phyloP scores from a whole-genome alignment of 345 rosid species.

The Moricandia moricandioides region DNA sequence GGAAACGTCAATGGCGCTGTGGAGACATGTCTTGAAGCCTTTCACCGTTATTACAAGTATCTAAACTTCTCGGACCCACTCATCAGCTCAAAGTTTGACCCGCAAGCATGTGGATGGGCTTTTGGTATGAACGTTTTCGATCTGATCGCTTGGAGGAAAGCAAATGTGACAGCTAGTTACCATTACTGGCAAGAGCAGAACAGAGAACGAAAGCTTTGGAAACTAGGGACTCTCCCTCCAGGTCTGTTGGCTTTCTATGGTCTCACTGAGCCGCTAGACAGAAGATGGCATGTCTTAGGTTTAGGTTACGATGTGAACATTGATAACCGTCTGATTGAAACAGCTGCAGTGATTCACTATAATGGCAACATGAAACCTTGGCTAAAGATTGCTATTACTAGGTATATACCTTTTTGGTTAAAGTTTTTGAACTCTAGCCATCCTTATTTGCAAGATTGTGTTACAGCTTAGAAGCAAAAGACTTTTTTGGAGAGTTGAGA shows the following conservation, averaged over 20 bases:
- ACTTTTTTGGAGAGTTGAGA: conserved; percentile 23
- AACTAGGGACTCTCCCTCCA: not conserved
- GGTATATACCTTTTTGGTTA: conserved; percentile 60
- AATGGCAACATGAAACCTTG: conserved; percentile 35
- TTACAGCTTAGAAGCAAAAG: conserved; percentile 48
- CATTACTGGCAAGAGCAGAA: not conserved
- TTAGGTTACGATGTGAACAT: conserved; percentile 68
- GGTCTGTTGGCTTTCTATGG: conserved; percentile 33
- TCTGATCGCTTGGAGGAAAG: not conserved
- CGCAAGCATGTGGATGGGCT: not conserved
- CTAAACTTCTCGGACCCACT: not conserved
- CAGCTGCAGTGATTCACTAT: conserved; percentile 73
- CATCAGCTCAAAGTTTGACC: not conserved
- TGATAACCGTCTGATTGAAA: conserved; percentile 61
- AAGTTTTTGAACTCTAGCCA: conserved; percentile 76
- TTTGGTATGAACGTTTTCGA: not conserved
- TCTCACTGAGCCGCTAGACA: conserved; percentile 71
- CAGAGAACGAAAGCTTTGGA: not conserved
- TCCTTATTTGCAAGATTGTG: conserved; percentile 68
- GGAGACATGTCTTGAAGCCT: not conserved
- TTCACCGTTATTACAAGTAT: not conserved
- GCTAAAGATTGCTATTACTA: conserved; percentile 56
- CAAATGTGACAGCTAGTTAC: not conserved
- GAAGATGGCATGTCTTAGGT: conserved; percentile 86
- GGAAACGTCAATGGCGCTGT: conserved; percentile 83